A percentile compares a stretch with the other conserved stretches of the same genome.
These are phyloP conservation scores for Primulina eburnea DNA, from an alignment of 257 asterid genomes.

Conservation along the genomic window DNA sequence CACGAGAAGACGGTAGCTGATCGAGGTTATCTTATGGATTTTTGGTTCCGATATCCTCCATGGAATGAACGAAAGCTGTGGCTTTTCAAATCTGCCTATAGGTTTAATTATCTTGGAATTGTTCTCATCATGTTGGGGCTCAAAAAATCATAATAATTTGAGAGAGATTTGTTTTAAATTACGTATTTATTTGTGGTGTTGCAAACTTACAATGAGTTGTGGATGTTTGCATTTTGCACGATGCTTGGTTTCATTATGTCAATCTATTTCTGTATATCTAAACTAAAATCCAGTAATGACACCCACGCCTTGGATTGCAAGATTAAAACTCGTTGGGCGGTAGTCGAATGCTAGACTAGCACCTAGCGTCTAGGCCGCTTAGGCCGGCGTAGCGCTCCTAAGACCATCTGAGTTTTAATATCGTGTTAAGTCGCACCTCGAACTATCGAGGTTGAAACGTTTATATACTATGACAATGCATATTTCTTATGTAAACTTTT, in stretches of 20 bases:
- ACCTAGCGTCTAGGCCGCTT: too few relatives aligned
- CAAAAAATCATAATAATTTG: conserved; percentile 33
- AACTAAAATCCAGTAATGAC: too few relatives aligned
- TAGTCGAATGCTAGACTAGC: too few relatives aligned
- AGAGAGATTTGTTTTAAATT: too few relatives aligned
- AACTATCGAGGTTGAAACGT: not conserved
- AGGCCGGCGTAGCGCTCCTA: too few relatives aligned
- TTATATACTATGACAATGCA: not conserved
- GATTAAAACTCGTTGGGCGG: too few relatives aligned
- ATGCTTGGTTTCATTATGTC: too few relatives aligned
- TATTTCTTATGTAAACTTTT: not conserved
- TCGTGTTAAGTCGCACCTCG: not conserved
- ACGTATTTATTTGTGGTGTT: too few relatives aligned
- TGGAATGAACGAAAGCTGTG: conserved; percentile 55
- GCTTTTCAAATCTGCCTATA: conserved; percentile 48
- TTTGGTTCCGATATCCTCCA: conserved; percentile 93
- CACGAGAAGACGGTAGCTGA: conserved; percentile 53
- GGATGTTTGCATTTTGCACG: too few relatives aligned
- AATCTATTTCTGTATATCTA: too few relatives aligned
- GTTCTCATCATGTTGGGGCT: conserved; percentile 56
- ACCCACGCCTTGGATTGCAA: too few relatives aligned
- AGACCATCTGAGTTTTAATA: not conserved
- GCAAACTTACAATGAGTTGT: too few relatives aligned
- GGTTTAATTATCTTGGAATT: conserved; percentile 53
- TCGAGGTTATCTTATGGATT: conserved; percentile 49